Percentiles rank a stretch among this genome's conserved stretches.
Conservation (phyloP, 2,329 filamentous ascomycete genomes). For the Aspergillus viridinutans region DNA sequence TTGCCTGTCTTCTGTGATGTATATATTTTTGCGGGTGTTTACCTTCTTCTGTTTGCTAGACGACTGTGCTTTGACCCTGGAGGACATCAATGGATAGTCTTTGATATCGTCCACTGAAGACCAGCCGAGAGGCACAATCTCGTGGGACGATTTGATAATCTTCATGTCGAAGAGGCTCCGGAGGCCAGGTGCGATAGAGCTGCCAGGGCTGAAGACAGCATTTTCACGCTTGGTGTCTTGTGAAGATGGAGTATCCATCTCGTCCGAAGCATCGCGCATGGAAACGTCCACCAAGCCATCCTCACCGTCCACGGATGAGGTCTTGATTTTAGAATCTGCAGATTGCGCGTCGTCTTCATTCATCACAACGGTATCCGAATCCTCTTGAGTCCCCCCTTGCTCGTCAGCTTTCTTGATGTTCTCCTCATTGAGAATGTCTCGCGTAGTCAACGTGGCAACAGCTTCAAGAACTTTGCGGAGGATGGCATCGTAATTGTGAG, state of each 20-base stretch:
- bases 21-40: neutral
- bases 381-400: slow-evolving; percentile 50
- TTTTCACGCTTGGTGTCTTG: slow-evolving; percentile 15
- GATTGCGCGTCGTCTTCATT: slow-evolving; percentile 60
- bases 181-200: slow-evolving; percentile 59
- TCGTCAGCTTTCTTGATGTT: slow-evolving; percentile 44
- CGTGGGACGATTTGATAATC: slow-evolving; percentile 54
- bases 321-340: slow-evolving; percentile 66
- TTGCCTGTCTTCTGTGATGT: slow-evolving; percentile 3
- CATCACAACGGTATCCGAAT: slow-evolving; percentile 66
- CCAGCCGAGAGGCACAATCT: slow-evolving; percentile 67
- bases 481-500: slow-evolving; percentile 64
- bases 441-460: slow-evolving; percentile 71
- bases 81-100: slow-evolving; percentile 52
- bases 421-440: slow-evolving; percentile 56
- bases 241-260: slow-evolving; percentile 10
- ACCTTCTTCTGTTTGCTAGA: slow-evolving; percentile 17
- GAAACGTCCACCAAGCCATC: slow-evolving; percentile 88
- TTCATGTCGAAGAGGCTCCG: slow-evolving; percentile 74
- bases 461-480: slow-evolving; percentile 75
- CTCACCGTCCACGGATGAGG: slow-evolving; percentile 78
- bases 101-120: slow-evolving; percentile 57
- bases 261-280: slow-evolving; percentile 62
- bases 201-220: slow-evolving; percentile 48
- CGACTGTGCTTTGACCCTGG: slow-evolving; percentile 38